Base-by-base conservation (phyloP, 768 basidiomycete species). In the Agaricus bisporus region DNA sequence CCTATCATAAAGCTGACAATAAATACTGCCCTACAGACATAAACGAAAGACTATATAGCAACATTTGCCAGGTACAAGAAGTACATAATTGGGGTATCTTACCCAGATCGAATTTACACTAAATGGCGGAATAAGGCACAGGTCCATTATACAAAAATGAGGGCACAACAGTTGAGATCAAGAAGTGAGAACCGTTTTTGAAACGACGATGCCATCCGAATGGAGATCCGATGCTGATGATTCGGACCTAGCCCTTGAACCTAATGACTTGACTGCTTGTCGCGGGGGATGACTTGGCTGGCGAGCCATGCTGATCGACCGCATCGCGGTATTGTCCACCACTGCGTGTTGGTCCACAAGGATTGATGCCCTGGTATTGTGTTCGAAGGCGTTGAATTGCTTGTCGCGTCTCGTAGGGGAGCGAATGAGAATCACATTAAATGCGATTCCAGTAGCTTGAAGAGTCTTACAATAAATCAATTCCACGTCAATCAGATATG, bases 381-480 rank as follows among this genome's bases (percentile, higher is more conserved):
- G 29, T 20, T 54, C 53, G 20, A 48, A 54, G 17, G 42, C n/a
- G 2, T 37, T 48, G 17, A 54, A 54, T 46, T 54, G 53, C 7
- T 48, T 37, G 32, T 54, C 53, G 5, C 53, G 53, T 11, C 53
- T 54, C 6, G 46, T 12, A 1, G 53, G 48, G 6, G 53, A 54
- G 2, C 47, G 53, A 15, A 54, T 46, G 20, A 54, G 53, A n/a
- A 54, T 54, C 22, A 54, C 47, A 22, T 54, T 54, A 22, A 48
- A 54, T 18, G 53, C 53, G 18, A 54, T 54, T 10, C 53, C 53
- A 5, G 53, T 54, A 17, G 53, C 32, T 48, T 41, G 39, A 5
- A 54, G 38, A 7, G 53, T 43, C 53, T 52, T 48, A 3, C 4
- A 18, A 22, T 10, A 48, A n/a, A 48, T 48, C 10, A 36, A 32